Percentiles rank a stretch among this genome's conserved stretches.
Conservation (phyloP, 1,139 yeast genomes). For the Meyerozyma athensensis region DNA sequence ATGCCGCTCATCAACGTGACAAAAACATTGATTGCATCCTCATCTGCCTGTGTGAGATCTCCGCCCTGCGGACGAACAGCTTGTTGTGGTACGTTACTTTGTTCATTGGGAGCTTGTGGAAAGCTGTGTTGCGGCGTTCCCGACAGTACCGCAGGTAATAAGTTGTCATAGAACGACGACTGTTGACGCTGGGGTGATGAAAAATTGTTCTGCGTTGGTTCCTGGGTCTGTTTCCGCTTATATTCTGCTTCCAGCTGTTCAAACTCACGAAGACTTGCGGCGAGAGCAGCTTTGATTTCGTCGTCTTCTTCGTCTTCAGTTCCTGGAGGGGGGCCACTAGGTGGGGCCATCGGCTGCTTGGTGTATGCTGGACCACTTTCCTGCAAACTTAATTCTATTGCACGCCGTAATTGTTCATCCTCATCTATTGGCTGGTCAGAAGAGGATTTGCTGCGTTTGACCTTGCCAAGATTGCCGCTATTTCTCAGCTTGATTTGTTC, state of each 20-base stretch:
- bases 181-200: conserved; percentile 15
- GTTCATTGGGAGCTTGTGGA: conserved; percentile 12
- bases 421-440: conserved; percentile 33
- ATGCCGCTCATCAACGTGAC: conserved; percentile 57
- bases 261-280: conserved; percentile 81
- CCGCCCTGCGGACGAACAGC: conserved; percentile 12
- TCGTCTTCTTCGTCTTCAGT: conserved; percentile 70
- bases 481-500: conserved; percentile 45
- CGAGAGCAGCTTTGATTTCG: conserved; percentile 90
- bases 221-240: conserved; percentile 12
- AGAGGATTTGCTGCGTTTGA: conserved; percentile 7
- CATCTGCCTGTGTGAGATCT: conserved; percentile 55
- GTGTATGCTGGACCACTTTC: conserved; percentile 32
- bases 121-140: conserved; percentile 8
- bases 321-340: conserved; percentile 13
- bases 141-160: conserved; percentile 12
- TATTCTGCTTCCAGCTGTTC: conserved; percentile 33
- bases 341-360: conserved; percentile 11
- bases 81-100: conserved; percentile 7
- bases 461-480: conserved; percentile 9
- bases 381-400: conserved; percentile 71
- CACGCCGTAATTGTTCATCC: conserved; percentile 74
- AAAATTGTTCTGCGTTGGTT: conserved; percentile 8
- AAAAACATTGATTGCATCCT: conserved; percentile 64
- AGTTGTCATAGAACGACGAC: conserved; percentile 30